These are phyloP conservation scores for Astragalus membranaceus DNA, from an alignment of 306 rosid genomes.

Conservation along the genomic window DNA sequence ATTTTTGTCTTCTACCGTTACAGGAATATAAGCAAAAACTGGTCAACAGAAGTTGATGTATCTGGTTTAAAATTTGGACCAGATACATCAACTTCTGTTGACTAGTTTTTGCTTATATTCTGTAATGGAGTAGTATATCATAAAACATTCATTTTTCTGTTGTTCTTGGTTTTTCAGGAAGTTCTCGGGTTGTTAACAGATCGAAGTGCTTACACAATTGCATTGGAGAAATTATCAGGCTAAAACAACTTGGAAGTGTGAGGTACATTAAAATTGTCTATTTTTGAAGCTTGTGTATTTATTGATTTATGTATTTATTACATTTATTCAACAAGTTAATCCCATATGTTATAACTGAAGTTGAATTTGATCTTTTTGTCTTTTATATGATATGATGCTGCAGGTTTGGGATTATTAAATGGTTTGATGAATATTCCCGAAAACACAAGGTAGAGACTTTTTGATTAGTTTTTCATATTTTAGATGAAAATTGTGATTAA, in stretches of 20 bases:
- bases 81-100: too few relatives aligned
- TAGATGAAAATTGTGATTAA: background rate
- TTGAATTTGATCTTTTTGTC: background rate
- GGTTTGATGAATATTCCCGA: slow-evolving; percentile 54
- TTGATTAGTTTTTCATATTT: slow-evolving; percentile 8
- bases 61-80: too few relatives aligned
- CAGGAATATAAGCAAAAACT: too few relatives aligned
- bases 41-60: too few relatives aligned
- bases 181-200: slow-evolving; percentile 32
- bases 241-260: slow-evolving; percentile 39
- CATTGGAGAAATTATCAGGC: slow-evolving; percentile 66
- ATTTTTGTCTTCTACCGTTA: slow-evolving; percentile 10
- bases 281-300: background rate
- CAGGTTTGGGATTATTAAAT: slow-evolving; percentile 75
- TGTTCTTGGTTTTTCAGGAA: slow-evolving; percentile 40
- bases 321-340: background rate
- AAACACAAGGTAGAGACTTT: slow-evolving; percentile 54
- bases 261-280: slow-evolving; percentile 39
- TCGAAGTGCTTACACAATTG: slow-evolving; percentile 44
- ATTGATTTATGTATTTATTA: background rate
- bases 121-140: too few relatives aligned
- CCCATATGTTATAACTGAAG: background rate
- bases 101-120: too few relatives aligned
- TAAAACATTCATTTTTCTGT: background rate
- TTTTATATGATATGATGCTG: slow-evolving; percentile 18